Conservation (phyloP, 306 rosid genomes). For the Pyrus betulifolia region DNA sequence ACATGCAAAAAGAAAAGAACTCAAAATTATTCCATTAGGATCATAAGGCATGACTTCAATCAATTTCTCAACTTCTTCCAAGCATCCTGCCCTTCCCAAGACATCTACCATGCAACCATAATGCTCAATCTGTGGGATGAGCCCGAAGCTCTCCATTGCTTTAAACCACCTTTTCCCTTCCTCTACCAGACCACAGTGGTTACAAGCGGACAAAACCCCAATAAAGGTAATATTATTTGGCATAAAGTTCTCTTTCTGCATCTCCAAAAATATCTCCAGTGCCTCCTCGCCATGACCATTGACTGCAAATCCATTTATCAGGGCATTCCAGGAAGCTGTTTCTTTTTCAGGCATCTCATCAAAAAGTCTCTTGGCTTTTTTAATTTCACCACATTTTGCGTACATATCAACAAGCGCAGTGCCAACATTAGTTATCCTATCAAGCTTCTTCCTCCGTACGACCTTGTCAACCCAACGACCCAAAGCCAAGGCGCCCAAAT, state of each 20-base stretch:
- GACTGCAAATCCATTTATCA: constrained; percentile 64
- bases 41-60: constrained; percentile 51
- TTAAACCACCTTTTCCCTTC: constrained; percentile 58
- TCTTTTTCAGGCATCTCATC: constrained; percentile 36
- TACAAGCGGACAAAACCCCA: constrained; percentile 58
- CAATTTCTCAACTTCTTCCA: constrained; percentile 62
- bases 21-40: constrained; percentile 56
- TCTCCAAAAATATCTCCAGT: constrained; percentile 36
- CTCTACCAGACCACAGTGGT: constrained; percentile 58
- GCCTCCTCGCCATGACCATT: constrained; percentile 63
- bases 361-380: constrained; percentile 38
- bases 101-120: constrained; percentile 73
- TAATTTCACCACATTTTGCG: constrained; percentile 65
- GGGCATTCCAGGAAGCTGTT: constrained; percentile 66
- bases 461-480: constrained; percentile 56
- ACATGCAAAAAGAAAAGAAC: constrained; percentile 61
- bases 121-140: constrained; percentile 61
- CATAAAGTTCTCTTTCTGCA: constrained; percentile 30
- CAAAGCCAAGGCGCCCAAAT: constrained; percentile 55
- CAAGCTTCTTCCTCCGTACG: constrained; percentile 36
- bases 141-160: constrained; percentile 41
- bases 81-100: constrained; percentile 61
- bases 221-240: constrained; percentile 52
- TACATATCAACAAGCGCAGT: constrained; percentile 63
- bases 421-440: constrained; percentile 27